Conservation (phyloP, 1,284 basidiomycete genomes). For the Fomes fomentarius region DNA sequence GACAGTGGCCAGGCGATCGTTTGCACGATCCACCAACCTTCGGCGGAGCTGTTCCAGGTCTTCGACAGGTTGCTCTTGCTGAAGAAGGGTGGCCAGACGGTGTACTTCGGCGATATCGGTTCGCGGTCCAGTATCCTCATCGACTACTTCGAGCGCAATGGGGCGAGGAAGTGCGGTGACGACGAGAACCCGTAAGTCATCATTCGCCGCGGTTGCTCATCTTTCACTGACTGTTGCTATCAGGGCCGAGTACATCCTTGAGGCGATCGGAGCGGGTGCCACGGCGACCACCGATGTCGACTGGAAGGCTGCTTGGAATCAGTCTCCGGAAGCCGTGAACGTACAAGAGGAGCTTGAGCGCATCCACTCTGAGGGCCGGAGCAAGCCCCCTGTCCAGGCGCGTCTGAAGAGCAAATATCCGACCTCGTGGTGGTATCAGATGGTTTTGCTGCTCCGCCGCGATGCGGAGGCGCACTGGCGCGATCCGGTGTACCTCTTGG, state of each 20-base stretch:
- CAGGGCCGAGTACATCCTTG: slow-evolving; percentile 73
- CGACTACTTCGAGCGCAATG: slow-evolving; percentile 70
- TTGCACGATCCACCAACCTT: slow-evolving; percentile 76
- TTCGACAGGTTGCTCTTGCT: slow-evolving; percentile 68
- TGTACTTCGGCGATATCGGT: slow-evolving; percentile 81
- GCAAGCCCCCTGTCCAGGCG: slow-evolving; percentile 32
- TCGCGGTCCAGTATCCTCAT: slow-evolving; percentile 57
- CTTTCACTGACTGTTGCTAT: neutral
- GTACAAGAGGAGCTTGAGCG: slow-evolving; percentile 33
- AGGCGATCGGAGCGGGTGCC: slow-evolving; percentile 68
- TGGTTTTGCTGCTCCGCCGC: slow-evolving; percentile 48
- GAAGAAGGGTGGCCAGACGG: slow-evolving; percentile 73
- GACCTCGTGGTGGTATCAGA: slow-evolving; percentile 49
- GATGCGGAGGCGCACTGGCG: slow-evolving; percentile 61
- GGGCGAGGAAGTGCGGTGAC: slow-evolving; percentile 44
- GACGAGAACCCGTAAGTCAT: slow-evolving; percentile 45
- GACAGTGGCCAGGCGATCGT: slow-evolving; percentile 80
- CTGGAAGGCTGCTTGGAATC: slow-evolving; percentile 39
- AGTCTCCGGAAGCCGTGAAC: slow-evolving; percentile 29
- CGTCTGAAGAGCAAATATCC: slow-evolving; percentile 48
- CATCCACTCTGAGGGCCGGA: slow-evolving; percentile 38
- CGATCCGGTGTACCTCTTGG: slow-evolving; percentile 76
- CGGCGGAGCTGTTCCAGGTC: slow-evolving; percentile 70
- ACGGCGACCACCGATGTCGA: slow-evolving; percentile 37
- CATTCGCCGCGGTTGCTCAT: neutral